Evolutionary conservation across 2,329 filamentous ascomycete species (phyloP), one percentile per base, ranked within the genome.

Genomic region (Rhinocladiella similis): DNA sequence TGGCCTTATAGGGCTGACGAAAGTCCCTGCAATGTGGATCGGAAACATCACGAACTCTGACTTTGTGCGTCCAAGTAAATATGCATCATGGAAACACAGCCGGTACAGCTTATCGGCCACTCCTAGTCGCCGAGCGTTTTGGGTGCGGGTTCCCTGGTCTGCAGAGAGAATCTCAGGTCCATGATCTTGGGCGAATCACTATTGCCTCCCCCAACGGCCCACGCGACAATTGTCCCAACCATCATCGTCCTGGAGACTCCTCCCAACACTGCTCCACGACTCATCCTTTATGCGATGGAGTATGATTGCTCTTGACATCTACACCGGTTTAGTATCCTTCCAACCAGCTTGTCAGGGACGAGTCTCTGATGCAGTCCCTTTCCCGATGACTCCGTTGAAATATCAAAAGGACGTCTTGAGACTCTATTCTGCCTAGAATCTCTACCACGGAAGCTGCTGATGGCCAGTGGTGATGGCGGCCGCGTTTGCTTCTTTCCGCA

Each of bases 361-460:
- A 45, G 20, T 27, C 35, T 39, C 13, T 43, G 18, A 41, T 43
- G 47, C 43, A 27, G 19, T 27, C 13, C 38, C 47, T 20, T 43
- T 51, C 38, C 43, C 35, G 47, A 49, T 50, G 27, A 18, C 42
- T n/a, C 49, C 27, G 18, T 49, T 25, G 56, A 52, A 14, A 51
- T 27, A 53, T 51, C 42, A 20, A 43, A 27, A 36, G 47, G 47
- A 55, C 42, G 41, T 50, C 41, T 41, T 47, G 47, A 54, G 53
- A 49, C 53, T 48, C 53, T 51, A 41, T 54, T 53, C 57, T 60
- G 57, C 57, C 57, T 57, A 53, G 54, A 38, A 42, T 49, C 50
- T 46, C 51, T 20, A 27, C 38, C 38, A 16, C 18, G 14, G 5
- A 9, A 16, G 14, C 38, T 41, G 38, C 41, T 16, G 16, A 22